Conservation (phyloP, 139 green algal species). For the Chlamydomonas applanata region DNA sequence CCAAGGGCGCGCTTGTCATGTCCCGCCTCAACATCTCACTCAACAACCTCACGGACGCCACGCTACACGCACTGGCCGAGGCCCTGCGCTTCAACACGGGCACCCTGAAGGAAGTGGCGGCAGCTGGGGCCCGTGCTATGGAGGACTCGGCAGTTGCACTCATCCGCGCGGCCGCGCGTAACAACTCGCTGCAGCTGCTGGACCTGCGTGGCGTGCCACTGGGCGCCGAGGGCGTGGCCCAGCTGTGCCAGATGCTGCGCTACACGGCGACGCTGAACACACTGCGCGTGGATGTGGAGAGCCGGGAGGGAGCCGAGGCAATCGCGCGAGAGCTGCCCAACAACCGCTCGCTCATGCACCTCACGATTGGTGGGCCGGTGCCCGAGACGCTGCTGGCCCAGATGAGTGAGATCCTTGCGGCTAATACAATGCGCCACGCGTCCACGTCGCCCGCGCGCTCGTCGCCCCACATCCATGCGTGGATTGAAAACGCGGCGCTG, state of each 20-base stretch:
- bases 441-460: constrained; percentile 15
- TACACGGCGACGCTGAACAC: constrained; percentile 45
- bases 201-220: constrained; percentile 45
- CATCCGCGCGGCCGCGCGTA: constrained; percentile 33
- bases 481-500: constrained; percentile 41
- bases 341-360: constrained; percentile 48
- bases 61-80: constrained; percentile 36
- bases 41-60: constrained; percentile 37
- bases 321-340: constrained; percentile 43
- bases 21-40: constrained; percentile 51
- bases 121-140: constrained; percentile 29
- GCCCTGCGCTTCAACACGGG: constrained; percentile 41
- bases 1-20: constrained; percentile 42
- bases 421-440: constrained; percentile 30
- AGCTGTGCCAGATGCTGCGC: constrained; percentile 50
- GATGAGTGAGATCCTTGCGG: constrained; percentile 33
- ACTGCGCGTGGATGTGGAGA: constrained; percentile 46
- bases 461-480: constrained; percentile 49
- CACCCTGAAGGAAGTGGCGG: constrained; percentile 46
- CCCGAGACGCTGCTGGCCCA: constrained; percentile 45
- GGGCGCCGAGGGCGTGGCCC: constrained; percentile 27
- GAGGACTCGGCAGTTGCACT: constrained; percentile 36
- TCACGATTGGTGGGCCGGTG: constrained; percentile 53
- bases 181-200: constrained; percentile 50
- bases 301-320: constrained; percentile 39